A percentile compares a stretch with the other conserved stretches of the same genome.
phyloP scores from a whole-genome alignment of 208 protist species.

The Vickermania ingenoplastis region DNA sequence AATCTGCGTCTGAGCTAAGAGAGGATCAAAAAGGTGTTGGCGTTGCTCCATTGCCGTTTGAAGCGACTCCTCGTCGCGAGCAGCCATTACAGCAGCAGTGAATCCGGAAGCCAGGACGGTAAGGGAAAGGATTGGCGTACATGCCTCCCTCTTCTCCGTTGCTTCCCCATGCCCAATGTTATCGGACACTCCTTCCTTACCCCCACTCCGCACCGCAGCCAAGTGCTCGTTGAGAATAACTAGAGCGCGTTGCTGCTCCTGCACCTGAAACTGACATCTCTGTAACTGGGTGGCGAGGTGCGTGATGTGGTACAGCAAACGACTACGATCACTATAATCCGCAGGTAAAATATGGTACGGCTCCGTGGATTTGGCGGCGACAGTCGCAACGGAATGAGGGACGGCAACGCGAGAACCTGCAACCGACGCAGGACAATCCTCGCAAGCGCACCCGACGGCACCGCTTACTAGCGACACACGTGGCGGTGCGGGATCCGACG shows the following conservation, averaged over 20 bases:
- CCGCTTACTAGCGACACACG: background rate
- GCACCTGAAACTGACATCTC: slow-evolving; percentile 58
- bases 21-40: slow-evolving; percentile 60
- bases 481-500: background rate
- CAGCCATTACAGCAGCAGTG: slow-evolving; percentile 35
- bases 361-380: background rate
- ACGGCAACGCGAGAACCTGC: background rate
- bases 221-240: slow-evolving; percentile 7
- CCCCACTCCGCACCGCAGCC: slow-evolving; percentile 3
- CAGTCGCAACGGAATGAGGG: background rate
- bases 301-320: slow-evolving; percentile 80
- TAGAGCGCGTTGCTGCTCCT: slow-evolving; percentile 40
- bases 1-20: slow-evolving; percentile 69
- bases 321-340: slow-evolving; percentile 72
- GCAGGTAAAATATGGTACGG: slow-evolving; percentile 30
- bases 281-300: slow-evolving; percentile 74
- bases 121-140: background rate
- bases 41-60: slow-evolving; percentile 22
- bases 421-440: background rate
- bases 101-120: background rate
- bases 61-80: slow-evolving; percentile 26
- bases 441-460: background rate
- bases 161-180: background rate
- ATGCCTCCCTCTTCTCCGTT: background rate
- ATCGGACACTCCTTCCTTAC: background rate